phyloP scores from a whole-genome alignment of 345 rosid genomes.

The Salix purpurea region DNA sequence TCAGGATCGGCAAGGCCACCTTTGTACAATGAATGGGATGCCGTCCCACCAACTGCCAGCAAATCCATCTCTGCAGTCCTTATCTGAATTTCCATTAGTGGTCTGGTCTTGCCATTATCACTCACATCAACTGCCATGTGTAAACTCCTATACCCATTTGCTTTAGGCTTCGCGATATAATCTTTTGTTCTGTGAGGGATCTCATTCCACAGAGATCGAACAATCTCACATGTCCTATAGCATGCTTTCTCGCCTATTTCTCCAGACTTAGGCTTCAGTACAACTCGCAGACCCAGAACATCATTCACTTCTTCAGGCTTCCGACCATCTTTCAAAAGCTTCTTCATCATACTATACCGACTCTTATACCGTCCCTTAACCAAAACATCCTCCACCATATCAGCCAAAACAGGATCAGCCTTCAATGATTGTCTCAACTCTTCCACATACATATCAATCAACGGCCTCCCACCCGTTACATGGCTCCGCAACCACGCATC shows the following conservation, averaged over 20 bases:
- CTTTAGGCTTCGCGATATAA: slow-evolving; percentile 74
- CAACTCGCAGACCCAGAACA: slow-evolving; percentile 73
- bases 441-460: slow-evolving; percentile 59
- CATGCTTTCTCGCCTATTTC: slow-evolving; percentile 57
- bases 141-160: slow-evolving; percentile 78
- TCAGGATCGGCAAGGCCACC: slow-evolving; percentile 82
- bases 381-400: slow-evolving; percentile 53
- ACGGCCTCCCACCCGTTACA: slow-evolving; percentile 53
- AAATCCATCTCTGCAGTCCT: slow-evolving; percentile 78
- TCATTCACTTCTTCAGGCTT: slow-evolving; percentile 85
- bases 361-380: slow-evolving; percentile 82
- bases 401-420: slow-evolving; percentile 45
- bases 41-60: slow-evolving; percentile 75
- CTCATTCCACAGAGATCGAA: slow-evolving; percentile 72
- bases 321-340: slow-evolving; percentile 78
- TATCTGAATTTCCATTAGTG: slow-evolving; percentile 89
- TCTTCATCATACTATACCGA: slow-evolving; percentile 91
- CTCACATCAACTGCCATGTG: slow-evolving; percentile 95
- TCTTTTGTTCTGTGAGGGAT: slow-evolving; percentile 79
- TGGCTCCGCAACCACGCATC: slow-evolving; percentile 80
- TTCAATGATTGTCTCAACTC: slow-evolving; percentile 56
- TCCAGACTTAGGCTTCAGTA: slow-evolving; percentile 51
- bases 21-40: slow-evolving; percentile 87
- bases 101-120: slow-evolving; percentile 50
- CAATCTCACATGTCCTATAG: slow-evolving; percentile 59